Evolutionary conservation across 139 green algal genomes (phyloP).

Genomic region (Coccomyxa sp.): DNA sequence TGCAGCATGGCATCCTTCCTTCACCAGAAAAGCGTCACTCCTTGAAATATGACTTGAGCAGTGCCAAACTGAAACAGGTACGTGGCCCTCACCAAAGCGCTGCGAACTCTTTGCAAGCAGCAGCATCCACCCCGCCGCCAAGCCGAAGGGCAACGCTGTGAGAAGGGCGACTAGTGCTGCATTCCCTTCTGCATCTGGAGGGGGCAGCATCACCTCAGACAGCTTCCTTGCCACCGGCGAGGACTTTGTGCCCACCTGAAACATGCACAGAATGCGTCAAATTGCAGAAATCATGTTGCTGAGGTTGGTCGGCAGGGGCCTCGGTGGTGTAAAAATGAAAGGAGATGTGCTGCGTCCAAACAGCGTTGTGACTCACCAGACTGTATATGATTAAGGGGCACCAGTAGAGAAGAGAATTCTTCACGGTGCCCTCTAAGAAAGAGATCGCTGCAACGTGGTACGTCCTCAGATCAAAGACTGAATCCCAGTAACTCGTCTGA

Average conservation of each 20-base stretch:
- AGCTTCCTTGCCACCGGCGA: not conserved
- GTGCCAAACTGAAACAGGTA: no score
- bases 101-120: constrained; percentile 17
- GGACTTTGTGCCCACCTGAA: no score
- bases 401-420: constrained; percentile 33
- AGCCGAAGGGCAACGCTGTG: constrained; percentile 29
- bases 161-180: constrained; percentile 26
- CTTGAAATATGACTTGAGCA: no score
- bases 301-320: no score
- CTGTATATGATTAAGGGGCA: constrained; percentile 24
- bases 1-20: no score
- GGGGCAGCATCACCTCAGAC: not conserved
- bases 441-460: constrained; percentile 16
- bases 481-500: constrained; percentile 9
- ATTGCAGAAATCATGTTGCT: no score
- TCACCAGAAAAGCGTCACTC: no score
- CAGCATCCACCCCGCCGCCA: constrained; percentile 22
- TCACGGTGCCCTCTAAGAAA: constrained; percentile 19
- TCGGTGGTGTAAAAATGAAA: no score
- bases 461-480: constrained; percentile 8
- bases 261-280: no score
- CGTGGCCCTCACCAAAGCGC: constrained; percentile 7
- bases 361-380: constrained; percentile 3
- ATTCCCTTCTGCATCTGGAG: not conserved
- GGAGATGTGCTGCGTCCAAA: not conserved